Base-by-base conservation (phyloP, 495 filamentous ascomycete genomes). In the Aspergillus indologenus region DNA sequence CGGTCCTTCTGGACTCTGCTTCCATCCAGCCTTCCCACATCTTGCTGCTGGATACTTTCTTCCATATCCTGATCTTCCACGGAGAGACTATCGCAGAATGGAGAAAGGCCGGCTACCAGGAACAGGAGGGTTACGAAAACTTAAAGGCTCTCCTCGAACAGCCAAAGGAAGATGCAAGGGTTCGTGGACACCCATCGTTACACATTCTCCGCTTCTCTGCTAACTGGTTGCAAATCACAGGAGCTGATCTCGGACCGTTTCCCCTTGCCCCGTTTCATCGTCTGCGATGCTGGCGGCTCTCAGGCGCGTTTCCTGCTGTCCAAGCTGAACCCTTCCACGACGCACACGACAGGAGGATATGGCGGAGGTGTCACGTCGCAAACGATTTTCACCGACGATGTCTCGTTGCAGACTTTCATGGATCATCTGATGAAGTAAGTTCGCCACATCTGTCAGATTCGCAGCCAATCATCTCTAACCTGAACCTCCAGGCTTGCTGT, bases 31-130 rank as follows among this genome's bases (percentile, higher is more conserved):
- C 92, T 15, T 87, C 91, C 20, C 93, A 96, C 60, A 92, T 98
- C 60, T 85, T 99, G 49, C 85, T 99, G 14, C 85, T 99, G 42
- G 95, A 99, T 66, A 97, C 92, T 17, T 99, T 98, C 80, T 99
- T 99, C 87, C 95, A 98, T 71, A 98, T 99, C 60, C 85, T 99
- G 53, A 99, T 99, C 62, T 98, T 97, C 84, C 90, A 98, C 68
- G 95, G 95, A 50, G 94, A 98, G 77, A 98, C 92, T 3, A 89
- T 98, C 70, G 95, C 95, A 0, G 91, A 97, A 69, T 99, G 95
- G 95, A 88, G 92, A 65, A 98, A 99, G 75, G 91, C 91, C 17
- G 95, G 95, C 2, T 99, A 98, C 65, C 95, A 99, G 57, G 93
- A 98, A 2, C 92, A 97, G 73, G 94, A 98, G 65, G 95, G 93